These are phyloP conservation scores for Eimeria zaria DNA, from an alignment of 169 alveolate genomes.

Conservation along the genomic window DNA sequence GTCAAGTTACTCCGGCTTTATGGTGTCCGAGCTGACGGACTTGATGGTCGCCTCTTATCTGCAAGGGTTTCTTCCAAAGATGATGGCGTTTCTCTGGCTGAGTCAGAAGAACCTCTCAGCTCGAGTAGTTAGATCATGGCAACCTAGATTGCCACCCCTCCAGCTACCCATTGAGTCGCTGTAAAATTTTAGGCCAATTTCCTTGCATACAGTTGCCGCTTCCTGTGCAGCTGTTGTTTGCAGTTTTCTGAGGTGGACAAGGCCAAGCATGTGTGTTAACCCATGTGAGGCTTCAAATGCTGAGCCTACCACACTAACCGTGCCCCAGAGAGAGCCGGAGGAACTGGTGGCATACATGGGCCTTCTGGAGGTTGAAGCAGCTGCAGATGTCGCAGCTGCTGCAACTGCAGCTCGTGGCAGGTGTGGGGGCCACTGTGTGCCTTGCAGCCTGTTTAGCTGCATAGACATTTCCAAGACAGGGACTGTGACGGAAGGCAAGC, in stretches of 20 bases:
- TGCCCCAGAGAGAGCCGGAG: slow-evolving; percentile 41
- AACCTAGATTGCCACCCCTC: neutral
- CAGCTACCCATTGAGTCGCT: neutral
- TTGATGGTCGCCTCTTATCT: slow-evolving; percentile 59
- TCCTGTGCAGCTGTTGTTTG: neutral
- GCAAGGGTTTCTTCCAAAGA: slow-evolving; percentile 56
- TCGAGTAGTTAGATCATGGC: neutral
- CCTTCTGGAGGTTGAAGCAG: slow-evolving; percentile 69
- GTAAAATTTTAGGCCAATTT: neutral
- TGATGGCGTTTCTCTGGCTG: slow-evolving; percentile 68
- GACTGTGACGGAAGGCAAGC: slow-evolving; percentile 73
- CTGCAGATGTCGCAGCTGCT: slow-evolving; percentile 75
- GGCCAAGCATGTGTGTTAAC: slow-evolving; percentile 37
- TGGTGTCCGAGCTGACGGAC: slow-evolving; percentile 74
- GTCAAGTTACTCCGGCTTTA: slow-evolving; percentile 43
- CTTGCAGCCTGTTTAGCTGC: slow-evolving; percentile 54
- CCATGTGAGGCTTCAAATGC: neutral
- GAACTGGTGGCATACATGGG: slow-evolving; percentile 58
- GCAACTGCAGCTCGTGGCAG: slow-evolving; percentile 36
- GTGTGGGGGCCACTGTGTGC: slow-evolving; percentile 73
- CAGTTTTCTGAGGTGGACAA: slow-evolving; percentile 69
- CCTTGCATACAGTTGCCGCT: neutral
- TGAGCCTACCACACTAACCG: neutral
- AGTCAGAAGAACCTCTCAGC: neutral
- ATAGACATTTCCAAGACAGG: slow-evolving; percentile 66